These are phyloP conservation scores for Xylaria sp. DNA, from an alignment of 2,329 filamentous ascomycete genomes.

Conservation along the genomic window DNA sequence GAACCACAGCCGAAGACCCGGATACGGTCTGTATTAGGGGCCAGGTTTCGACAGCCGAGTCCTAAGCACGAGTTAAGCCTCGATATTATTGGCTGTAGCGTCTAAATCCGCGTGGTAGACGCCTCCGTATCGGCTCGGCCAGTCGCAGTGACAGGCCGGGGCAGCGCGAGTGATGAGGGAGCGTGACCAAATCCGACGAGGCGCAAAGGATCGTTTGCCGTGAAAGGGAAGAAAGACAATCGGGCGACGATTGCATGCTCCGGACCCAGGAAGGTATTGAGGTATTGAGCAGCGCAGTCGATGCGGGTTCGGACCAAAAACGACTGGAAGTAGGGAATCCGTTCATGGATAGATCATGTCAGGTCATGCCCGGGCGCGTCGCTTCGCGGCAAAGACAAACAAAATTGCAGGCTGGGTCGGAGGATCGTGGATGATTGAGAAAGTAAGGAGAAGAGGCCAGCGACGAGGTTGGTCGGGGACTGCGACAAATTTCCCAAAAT, in stretches of 20 bases:
- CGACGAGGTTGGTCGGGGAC: slow-evolving; percentile 40
- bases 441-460: slow-evolving; percentile 37
- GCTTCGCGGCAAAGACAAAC: slow-evolving; percentile 31
- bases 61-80: slow-evolving; percentile 12
- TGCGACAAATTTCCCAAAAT: slow-evolving; percentile 41
- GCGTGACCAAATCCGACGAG: slow-evolving; percentile 10
- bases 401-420: slow-evolving; percentile 23
- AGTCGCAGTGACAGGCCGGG: slow-evolving; percentile 10
- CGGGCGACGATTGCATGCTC: slow-evolving; percentile 14
- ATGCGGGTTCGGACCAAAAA: slow-evolving; percentile 25
- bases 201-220: slow-evolving; percentile 19
- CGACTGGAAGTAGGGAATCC: slow-evolving; percentile 29
- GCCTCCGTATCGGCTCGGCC: slow-evolving; percentile 10
- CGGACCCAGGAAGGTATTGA: slow-evolving; percentile 12
- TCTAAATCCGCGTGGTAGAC: slow-evolving; percentile 6
- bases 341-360: slow-evolving; percentile 33
- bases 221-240: slow-evolving; percentile 8
- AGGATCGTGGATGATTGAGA: slow-evolving; percentile 36
- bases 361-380: slow-evolving; percentile 26
- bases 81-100: slow-evolving; percentile 17
- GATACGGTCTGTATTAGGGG: slow-evolving; percentile 29
- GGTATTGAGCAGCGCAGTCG: slow-evolving; percentile 22
- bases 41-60: slow-evolving; percentile 20
- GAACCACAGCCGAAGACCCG: slow-evolving; percentile 26
- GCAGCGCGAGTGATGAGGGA: slow-evolving; percentile 15